Percentiles rank a stretch among this genome's conserved stretches.
phyloP scores from a whole-genome alignment of 768 basidiomycete genomes.

The Calocera cornea region DNA sequence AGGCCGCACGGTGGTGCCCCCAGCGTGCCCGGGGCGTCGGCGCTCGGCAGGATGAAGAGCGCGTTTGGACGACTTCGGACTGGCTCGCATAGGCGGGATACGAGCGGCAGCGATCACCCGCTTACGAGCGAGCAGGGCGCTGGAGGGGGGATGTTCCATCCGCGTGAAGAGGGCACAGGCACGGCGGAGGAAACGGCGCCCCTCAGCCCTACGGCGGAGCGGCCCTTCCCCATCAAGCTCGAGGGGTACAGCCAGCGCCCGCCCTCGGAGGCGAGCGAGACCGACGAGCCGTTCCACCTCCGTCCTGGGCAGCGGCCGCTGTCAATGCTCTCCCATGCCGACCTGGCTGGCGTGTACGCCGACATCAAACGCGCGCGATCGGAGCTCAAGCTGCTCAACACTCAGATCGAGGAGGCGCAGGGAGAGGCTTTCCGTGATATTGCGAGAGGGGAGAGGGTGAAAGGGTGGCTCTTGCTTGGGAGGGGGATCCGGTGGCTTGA shows the following conservation, averaged over 20 bases:
- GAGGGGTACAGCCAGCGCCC: background rate
- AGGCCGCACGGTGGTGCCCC: background rate
- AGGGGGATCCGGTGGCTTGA: conserved; percentile 50
- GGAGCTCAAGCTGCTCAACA: conserved; percentile 56
- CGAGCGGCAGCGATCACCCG: background rate
- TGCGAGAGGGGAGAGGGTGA: conserved; percentile 48
- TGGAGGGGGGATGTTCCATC: background rate
- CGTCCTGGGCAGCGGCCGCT: conserved; percentile 54
- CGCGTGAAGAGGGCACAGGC: background rate
- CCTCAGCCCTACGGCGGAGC: background rate
- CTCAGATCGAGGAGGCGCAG: conserved; percentile 57
- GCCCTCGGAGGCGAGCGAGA: background rate
- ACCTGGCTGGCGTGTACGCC: conserved; percentile 50
- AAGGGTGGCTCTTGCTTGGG: conserved; percentile 69
- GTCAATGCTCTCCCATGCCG: conserved; percentile 52
- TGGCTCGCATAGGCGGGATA: background rate
- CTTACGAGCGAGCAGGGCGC: background rate
- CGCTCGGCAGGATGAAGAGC: background rate
- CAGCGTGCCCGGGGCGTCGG: background rate
- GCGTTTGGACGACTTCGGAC: background rate
- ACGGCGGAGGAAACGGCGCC: background rate
- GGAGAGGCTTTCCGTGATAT: conserved; percentile 54
- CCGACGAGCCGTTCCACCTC: conserved; percentile 32
- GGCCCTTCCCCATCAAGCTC: background rate
- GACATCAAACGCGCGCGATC: conserved; percentile 61